A percentile compares a stretch with the other conserved stretches of the same genome.
These are phyloP conservation scores for Phytophthora chlamydospora DNA, from an alignment of 352 stramenopile species.

Conservation along the genomic window DNA sequence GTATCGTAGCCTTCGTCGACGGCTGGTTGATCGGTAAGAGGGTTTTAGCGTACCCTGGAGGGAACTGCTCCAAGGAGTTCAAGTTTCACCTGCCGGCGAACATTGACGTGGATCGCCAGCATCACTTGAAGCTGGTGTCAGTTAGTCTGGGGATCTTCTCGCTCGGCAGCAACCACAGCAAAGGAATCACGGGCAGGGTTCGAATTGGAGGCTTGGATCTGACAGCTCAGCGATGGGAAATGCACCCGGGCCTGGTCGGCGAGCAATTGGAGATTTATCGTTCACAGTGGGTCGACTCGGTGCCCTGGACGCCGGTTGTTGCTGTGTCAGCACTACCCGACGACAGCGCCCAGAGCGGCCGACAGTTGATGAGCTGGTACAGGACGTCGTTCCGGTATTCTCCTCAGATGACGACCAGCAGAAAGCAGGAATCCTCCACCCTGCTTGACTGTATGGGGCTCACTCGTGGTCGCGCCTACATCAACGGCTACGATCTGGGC, in stretches of 20 bases:
- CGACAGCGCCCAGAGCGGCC: constrained; percentile 1
- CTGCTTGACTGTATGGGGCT: constrained; percentile 64
- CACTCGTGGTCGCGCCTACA: constrained; percentile 60
- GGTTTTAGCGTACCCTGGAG: constrained; percentile 53
- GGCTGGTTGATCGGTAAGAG: constrained; percentile 47
- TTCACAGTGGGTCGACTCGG: constrained; percentile 49
- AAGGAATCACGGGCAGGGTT: constrained; percentile 63
- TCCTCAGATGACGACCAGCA: constrained; percentile 5
- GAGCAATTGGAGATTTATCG: constrained; percentile 70
- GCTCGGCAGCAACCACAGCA: constrained; percentile 57
- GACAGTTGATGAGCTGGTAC: constrained; percentile 60
- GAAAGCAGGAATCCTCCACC: constrained; percentile 45
- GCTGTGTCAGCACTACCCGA: not conserved
- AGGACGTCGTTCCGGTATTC: constrained; percentile 48
- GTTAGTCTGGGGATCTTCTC: constrained; percentile 68
- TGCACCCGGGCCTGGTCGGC: constrained; percentile 66
- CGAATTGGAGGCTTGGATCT: constrained; percentile 47
- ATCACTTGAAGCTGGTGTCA: constrained; percentile 54
- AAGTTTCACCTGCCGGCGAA: constrained; percentile 46
- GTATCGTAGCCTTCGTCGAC: constrained; percentile 61
- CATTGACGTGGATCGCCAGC: constrained; percentile 33
- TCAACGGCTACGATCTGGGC: constrained; percentile 74
- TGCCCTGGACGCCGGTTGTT: constrained; percentile 46
- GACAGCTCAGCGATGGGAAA: constrained; percentile 45
- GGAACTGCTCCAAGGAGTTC: constrained; percentile 57